These are phyloP conservation scores for Lichtheimia corymbifera DNA, from an alignment of 371 early-diverging fungal species.

Conservation along the genomic window DNA sequence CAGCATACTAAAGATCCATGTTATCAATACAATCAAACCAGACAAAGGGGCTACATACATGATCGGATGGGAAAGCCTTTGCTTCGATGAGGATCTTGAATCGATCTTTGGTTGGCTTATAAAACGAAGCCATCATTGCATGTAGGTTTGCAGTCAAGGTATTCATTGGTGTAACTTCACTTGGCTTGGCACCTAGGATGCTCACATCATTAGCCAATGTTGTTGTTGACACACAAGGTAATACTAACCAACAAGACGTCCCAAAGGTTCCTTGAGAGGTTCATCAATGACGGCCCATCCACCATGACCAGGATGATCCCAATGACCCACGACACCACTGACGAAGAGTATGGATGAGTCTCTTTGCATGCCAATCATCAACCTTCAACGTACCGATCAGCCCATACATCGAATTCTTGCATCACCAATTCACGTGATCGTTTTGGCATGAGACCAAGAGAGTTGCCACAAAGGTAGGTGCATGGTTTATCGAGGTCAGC, in stretches of 20 bases:
- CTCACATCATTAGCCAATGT: not conserved
- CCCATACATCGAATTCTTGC: slow-evolving; percentile 93
- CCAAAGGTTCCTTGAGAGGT: slow-evolving; percentile 67
- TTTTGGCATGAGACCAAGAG: slow-evolving; percentile 88
- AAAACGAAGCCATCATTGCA: slow-evolving; percentile 88
- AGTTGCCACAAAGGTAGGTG: slow-evolving; percentile 92
- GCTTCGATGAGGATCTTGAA: slow-evolving; percentile 91
- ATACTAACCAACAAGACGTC: slow-evolving; percentile 75
- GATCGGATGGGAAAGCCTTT: slow-evolving; percentile 95
- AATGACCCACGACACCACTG: slow-evolving; percentile 90
- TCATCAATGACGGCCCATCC: slow-evolving; percentile 92
- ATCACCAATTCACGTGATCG: slow-evolving; percentile 64
- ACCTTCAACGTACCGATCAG: slow-evolving; percentile 37
- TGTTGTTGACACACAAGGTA: not conserved
- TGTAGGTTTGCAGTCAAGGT: slow-evolving; percentile 93
- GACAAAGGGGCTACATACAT: slow-evolving; percentile 25
- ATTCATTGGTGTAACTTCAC: slow-evolving; percentile 91
- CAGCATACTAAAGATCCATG: slow-evolving; percentile 67
- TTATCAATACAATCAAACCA: not conserved
- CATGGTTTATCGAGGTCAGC: slow-evolving; percentile 42
- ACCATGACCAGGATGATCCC: slow-evolving; percentile 77
- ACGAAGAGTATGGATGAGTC: too few relatives aligned
- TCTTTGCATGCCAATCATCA: not conserved
- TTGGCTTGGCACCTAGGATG: slow-evolving; percentile 71
- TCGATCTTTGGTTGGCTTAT: slow-evolving; percentile 74